Conservation (phyloP, 768 basidiomycete genomes). For the Lactifluus subvellereus region DNA sequence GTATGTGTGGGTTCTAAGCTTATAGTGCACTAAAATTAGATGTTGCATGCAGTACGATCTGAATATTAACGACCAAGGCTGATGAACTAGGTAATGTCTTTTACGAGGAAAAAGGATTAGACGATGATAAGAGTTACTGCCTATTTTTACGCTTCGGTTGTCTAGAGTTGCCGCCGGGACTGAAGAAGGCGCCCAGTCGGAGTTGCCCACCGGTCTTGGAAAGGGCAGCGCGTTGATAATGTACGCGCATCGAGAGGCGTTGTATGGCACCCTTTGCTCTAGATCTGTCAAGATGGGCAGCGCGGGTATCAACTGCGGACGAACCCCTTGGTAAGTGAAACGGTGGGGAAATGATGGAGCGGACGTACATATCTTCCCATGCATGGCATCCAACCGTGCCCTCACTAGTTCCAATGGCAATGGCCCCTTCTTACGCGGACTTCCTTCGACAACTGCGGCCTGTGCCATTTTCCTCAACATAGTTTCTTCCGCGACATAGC, state of each 20-base stretch:
- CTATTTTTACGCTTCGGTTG: conserved; percentile 9
- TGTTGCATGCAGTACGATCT: background rate
- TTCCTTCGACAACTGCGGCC: conserved; percentile 14
- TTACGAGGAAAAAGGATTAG: background rate
- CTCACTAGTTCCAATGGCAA: conserved; percentile 46
- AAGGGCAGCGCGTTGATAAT: conserved; percentile 49
- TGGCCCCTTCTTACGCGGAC: conserved; percentile 33
- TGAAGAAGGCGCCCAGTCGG: conserved; percentile 14
- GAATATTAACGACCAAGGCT: conserved; percentile 32
- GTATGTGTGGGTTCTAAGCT: background rate
- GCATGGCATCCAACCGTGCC: conserved; percentile 44
- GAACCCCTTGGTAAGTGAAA: background rate
- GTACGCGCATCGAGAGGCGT: conserved; percentile 53
- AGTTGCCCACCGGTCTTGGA: conserved; percentile 25
- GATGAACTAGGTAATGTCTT: conserved; percentile 24
- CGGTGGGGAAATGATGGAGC: background rate
- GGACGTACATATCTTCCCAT: conserved; percentile 56
- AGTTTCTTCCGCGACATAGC: conserved; percentile 47
- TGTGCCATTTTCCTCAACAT: conserved; percentile 5
- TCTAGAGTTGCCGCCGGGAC: conserved; percentile 6
- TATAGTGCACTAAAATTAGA: conserved; percentile 2
- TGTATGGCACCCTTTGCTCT: conserved; percentile 66
- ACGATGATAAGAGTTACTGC: background rate
- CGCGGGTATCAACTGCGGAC: conserved; percentile 59
- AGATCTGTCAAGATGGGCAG: conserved; percentile 70